Base-by-base conservation (phyloP, 2,329 filamentous ascomycete genomes). In the Paraconiothyrium sp. region DNA sequence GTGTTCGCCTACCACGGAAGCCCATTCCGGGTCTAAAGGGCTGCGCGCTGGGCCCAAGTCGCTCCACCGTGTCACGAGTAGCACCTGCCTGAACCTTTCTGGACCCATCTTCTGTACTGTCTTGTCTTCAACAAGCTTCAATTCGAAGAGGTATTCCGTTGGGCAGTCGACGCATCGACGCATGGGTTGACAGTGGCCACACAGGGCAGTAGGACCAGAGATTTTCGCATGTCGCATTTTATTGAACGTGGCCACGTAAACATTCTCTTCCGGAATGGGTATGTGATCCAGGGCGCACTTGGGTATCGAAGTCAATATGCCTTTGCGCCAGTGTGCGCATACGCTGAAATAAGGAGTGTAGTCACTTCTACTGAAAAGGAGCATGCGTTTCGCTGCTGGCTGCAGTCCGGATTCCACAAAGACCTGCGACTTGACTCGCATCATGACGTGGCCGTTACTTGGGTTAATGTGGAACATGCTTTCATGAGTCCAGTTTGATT, bases 341-440 rank as follows among this genome's bases (percentile, higher is more conserved):
- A 83, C 84, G 11, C 85, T 87, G 75, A 89, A 89, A 71, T 85
- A 89, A 0, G 87, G 87, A 57, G 80, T 84, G 74, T 88, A 89
- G 67, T 89, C 86, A 55, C 86, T 84, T 60, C 85, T 82, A 34
- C 83, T 86, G 75, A 86, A 89, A 1, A 89, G 80, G 2, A 89
- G 79, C 58, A 87, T 78, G 1, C 87, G 84, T 66, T 85, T 80
- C 4, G 80, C 82, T 4, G 83, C 84, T 6, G 82, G 78, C 0
- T 86, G 84, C 30, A 88, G 79, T 2, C 79, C 83, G 0, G 80
- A 75, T 1, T 68, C 61, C 1, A 86, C 86, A 62, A 86, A 88
- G 22, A 77, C 76, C 60, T 83, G 82, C 56, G 84, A 87, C 37
- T 84, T 81, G 3, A 88, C 82, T n/a, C 87, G 84, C 78, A 89